Percentiles rank a stretch among this genome's conserved stretches.
Evolutionary conservation across 2,329 filamentous ascomycete genomes (phyloP).

Genomic region (Ascochyta rabiei): DNA sequence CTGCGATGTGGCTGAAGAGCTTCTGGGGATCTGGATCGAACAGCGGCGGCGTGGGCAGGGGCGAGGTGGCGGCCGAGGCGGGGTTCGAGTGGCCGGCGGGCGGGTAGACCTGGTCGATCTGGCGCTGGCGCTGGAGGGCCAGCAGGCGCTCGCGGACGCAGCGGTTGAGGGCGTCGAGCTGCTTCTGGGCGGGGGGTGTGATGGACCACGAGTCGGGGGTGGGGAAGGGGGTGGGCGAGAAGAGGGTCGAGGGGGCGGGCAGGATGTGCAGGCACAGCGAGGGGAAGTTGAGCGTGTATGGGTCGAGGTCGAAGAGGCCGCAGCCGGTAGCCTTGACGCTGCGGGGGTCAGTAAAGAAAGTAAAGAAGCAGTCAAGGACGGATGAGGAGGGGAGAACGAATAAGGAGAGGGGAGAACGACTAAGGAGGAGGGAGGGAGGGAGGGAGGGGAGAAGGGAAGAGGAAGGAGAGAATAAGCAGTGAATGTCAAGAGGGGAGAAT

Average conservation of each 20-base stretch:
- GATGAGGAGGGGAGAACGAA: no score
- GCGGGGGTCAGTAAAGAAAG: slow-evolving; percentile 1
- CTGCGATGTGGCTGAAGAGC: slow-evolving; percentile 75
- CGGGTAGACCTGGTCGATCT: slow-evolving; percentile 45
- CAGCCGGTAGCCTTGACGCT: slow-evolving; percentile 54
- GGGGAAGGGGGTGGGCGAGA: slow-evolving; percentile 79
- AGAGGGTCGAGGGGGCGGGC: slow-evolving; percentile 79
- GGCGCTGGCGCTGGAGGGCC: slow-evolving; percentile 42
- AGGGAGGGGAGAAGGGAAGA: no score
- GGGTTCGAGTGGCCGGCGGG: slow-evolving; percentile 32
- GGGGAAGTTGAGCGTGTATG: slow-evolving; percentile 83
- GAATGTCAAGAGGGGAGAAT: no score
- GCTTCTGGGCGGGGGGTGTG: slow-evolving; percentile 72
- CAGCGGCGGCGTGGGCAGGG: slow-evolving; percentile 46
- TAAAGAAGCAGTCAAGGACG: no score
- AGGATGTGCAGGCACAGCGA: slow-evolving; percentile 83
- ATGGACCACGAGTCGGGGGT: slow-evolving; percentile 83
- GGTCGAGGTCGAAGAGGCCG: slow-evolving; percentile 76
- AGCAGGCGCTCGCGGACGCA: slow-evolving; percentile 71
- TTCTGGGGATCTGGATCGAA: slow-evolving; percentile 69
- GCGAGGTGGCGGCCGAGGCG: slow-evolving; percentile 39
- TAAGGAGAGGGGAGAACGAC: no score
- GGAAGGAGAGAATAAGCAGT: no score
- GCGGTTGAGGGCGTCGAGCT: slow-evolving; percentile 72
- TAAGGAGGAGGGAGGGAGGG: no score